A percentile compares a stretch with the other conserved stretches of the same genome.
phyloP scores from a whole-genome alignment of 805 yeast species.

The Metschnikowia cubensis region DNA sequence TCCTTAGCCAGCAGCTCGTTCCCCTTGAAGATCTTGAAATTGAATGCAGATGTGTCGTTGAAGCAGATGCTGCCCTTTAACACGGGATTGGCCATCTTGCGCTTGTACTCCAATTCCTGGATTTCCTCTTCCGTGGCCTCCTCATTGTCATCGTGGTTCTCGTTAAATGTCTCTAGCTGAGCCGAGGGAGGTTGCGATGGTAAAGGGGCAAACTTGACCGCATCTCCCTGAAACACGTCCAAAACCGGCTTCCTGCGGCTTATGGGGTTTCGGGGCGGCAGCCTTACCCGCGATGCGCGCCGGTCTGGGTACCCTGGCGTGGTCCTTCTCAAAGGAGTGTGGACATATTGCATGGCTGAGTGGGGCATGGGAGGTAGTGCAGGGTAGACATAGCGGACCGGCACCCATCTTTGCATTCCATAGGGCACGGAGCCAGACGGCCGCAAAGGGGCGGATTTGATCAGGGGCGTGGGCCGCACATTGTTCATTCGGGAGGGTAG shows the following conservation, averaged over 20 bases:
- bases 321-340: slow-evolving; percentile 8
- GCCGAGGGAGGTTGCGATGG: slow-evolving; percentile 51
- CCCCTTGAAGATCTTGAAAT: slow-evolving; percentile 16
- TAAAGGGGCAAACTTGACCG: slow-evolving; percentile 45
- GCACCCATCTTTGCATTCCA: slow-evolving; percentile 9
- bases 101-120: slow-evolving; percentile 14
- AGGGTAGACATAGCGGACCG: slow-evolving; percentile 14
- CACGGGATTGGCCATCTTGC: slow-evolving; percentile 6
- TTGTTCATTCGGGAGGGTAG: slow-evolving; percentile 1
- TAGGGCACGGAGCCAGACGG: slow-evolving; percentile 1
- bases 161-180: slow-evolving; percentile 24
- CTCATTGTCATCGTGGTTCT: slow-evolving; percentile 10
- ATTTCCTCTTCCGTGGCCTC: slow-evolving; percentile 15
- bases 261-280: slow-evolving; percentile 7
- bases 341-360: slow-evolving; percentile 10
- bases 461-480: slow-evolving; percentile 9
- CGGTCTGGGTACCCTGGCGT: slow-evolving; percentile 6
- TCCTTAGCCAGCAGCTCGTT: slow-evolving; percentile 22
- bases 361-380: slow-evolving; percentile 10
- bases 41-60: slow-evolving; percentile 17
- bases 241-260: slow-evolving; percentile 15
- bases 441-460: slow-evolving; percentile 16
- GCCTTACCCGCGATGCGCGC: slow-evolving; percentile 2
- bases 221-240: slow-evolving; percentile 48
- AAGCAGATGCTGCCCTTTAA: slow-evolving; percentile 15